A percentile compares a stretch with the other conserved stretches of the same genome.
phyloP scores from a whole-genome alignment of 1,139 yeast species.

The Yamadazyma sp. region DNA sequence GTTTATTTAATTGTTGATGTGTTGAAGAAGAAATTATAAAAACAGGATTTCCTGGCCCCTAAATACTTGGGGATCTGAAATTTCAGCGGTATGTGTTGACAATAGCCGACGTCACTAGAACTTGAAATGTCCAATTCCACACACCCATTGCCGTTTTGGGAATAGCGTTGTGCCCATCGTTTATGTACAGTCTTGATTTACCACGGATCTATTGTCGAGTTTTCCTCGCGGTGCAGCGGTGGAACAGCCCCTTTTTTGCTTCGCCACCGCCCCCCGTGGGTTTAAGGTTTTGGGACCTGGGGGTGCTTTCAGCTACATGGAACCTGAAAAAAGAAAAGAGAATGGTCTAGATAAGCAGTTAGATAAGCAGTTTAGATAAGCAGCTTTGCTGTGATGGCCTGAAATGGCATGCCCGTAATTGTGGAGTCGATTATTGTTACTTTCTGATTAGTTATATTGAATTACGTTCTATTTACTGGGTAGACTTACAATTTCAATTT shows the following conservation, averaged over 20 bases:
- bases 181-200: constrained; percentile 1
- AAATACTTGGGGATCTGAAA: constrained; percentile 2
- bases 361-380: no score
- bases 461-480: background rate
- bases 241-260: no score
- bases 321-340: no score
- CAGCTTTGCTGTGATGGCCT: no score
- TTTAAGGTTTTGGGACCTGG: no score
- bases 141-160: constrained; percentile 4
- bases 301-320: no score
- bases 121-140: constrained; percentile 4
- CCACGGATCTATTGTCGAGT: no score
- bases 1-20: constrained; percentile 4
- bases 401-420: background rate
- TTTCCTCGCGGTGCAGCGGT: no score
- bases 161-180: background rate
- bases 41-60: background rate
- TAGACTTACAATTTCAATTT: constrained; percentile 57
- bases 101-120: background rate
- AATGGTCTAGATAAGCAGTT: no score
- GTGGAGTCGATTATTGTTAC: background rate
- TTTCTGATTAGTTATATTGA: background rate
- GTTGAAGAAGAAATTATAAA: background rate
- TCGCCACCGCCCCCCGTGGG: no score
- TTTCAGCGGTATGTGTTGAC: background rate